Percentiles rank a stretch among this genome's conserved stretches.
Evolutionary conservation across 202 grass and related monocot species (phyloP).

Genomic region (Carex arenaria): DNA sequence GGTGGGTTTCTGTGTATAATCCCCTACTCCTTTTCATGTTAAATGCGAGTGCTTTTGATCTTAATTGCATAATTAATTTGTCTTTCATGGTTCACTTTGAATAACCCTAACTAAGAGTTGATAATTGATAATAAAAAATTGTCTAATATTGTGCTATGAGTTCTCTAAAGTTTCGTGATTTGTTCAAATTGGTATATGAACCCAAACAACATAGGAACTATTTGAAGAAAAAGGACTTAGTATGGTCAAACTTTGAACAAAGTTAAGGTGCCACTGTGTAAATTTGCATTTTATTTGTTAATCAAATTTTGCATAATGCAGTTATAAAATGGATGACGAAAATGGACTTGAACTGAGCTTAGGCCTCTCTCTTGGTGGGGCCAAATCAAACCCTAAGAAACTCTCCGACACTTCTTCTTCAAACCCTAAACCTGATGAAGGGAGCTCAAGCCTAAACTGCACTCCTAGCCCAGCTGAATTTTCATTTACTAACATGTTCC

Average conservation of each 20-base stretch:
- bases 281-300: not conserved
- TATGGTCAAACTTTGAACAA: not conserved
- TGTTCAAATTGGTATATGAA: not conserved
- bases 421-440: constrained; percentile 64
- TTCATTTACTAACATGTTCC: constrained; percentile 56
- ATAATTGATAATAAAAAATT: not conserved
- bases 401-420: constrained; percentile 30
- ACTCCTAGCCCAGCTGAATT: constrained; percentile 42
- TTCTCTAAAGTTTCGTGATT: not conserved
- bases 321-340: constrained; percentile 63
- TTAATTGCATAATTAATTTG: not conserved
- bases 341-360: constrained; percentile 90
- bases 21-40: too few relatives aligned
- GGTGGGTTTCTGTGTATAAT: too few relatives aligned
- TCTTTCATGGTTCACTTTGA: not conserved
- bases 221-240: not conserved
- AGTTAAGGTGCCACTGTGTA: not conserved
- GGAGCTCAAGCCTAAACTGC: constrained; percentile 56
- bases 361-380: constrained; percentile 77
- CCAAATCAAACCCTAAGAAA: constrained; percentile 55
- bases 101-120: not conserved
- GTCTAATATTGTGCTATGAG: not conserved
- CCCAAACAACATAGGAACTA: not conserved
- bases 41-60: not conserved
- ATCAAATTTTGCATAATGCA: not conserved